These are phyloP conservation scores for Sutorius australiensis DNA, from an alignment of 768 basidiomycete genomes.

Conservation along the genomic window DNA sequence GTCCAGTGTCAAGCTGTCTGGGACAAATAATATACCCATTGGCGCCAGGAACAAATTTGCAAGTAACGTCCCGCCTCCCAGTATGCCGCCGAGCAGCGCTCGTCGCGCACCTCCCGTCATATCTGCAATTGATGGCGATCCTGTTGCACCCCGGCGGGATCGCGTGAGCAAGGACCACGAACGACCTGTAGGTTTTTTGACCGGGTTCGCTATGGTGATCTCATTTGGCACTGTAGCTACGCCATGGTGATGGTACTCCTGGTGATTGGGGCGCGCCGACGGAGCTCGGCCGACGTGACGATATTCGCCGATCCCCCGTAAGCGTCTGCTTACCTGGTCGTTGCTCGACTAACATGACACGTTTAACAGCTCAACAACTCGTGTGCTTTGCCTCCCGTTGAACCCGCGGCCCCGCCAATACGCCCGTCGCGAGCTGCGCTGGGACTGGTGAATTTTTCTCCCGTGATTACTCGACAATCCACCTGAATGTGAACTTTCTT, in stretches of 20 bases:
- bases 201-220: not conserved
- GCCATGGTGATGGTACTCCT: conserved; percentile 1
- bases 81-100: not conserved
- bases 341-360: not conserved
- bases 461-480: no score
- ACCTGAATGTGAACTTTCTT: not conserved
- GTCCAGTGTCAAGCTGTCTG: conserved; percentile 26
- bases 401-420: conserved; percentile 2
- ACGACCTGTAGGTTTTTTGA: conserved; percentile 18
- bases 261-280: conserved; percentile 1
- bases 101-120: not conserved
- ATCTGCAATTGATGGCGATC: conserved; percentile 21
- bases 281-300: conserved; percentile 13
- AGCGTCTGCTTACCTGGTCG: not conserved
- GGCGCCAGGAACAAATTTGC: conserved; percentile 27
- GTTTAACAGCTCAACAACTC: conserved; percentile 8
- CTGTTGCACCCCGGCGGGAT: conserved; percentile 14
- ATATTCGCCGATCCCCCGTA: conserved; percentile 19
- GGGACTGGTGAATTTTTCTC: conserved; percentile 14
- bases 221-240: conserved; percentile 18
- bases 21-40: conserved; percentile 33
- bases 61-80: not conserved
- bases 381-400: conserved; percentile 6
- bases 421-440: conserved; percentile 18
- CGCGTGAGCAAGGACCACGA: conserved; percentile 21